Evolutionary conservation across 176 grass and related monocot species (phyloP).

Genomic region (Eragrostis curvula): DNA sequence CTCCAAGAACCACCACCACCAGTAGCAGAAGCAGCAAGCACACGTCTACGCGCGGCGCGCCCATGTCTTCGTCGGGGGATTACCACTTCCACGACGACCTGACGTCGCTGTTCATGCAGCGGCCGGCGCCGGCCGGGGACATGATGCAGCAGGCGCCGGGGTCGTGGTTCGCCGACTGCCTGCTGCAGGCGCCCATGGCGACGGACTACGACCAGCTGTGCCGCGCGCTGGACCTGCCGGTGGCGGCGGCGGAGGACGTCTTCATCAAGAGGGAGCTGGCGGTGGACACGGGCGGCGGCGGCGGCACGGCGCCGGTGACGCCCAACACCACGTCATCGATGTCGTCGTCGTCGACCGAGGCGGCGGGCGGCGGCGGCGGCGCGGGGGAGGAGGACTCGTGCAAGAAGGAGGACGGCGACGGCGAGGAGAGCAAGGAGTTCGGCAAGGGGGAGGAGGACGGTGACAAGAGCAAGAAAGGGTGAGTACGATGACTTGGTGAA

Average conservation of each 20-base stretch:
- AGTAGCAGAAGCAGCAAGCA: neutral
- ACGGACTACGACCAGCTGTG: conserved; percentile 60
- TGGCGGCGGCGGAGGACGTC: conserved; percentile 42
- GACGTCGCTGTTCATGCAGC: conserved; percentile 66
- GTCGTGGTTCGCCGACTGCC: conserved; percentile 39
- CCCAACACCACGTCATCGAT: conserved; percentile 80
- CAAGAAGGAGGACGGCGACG: conserved; percentile 64
- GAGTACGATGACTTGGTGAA: conserved; percentile 4
- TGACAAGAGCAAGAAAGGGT: conserved; percentile 86
- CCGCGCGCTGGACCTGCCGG: conserved; percentile 51
- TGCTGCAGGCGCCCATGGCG: conserved; percentile 16
- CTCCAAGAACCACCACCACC: neutral
- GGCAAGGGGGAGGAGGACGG: conserved; percentile 46
- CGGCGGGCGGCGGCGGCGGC: conserved; percentile 39
- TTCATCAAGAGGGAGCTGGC: conserved; percentile 44
- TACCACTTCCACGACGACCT: conserved; percentile 74
- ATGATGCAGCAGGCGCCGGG: conserved; percentile 15
- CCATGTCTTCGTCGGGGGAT: conserved; percentile 58
- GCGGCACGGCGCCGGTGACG: conserved; percentile 52
- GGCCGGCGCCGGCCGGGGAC: neutral
- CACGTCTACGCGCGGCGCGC: neutral
- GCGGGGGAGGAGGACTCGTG: conserved; percentile 56
- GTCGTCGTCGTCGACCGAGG: conserved; percentile 78
- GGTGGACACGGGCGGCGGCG: conserved; percentile 31
- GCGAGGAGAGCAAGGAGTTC: conserved; percentile 48